Conservation (phyloP, 257 asterid species). For the Nicotiana paniculata region DNA sequence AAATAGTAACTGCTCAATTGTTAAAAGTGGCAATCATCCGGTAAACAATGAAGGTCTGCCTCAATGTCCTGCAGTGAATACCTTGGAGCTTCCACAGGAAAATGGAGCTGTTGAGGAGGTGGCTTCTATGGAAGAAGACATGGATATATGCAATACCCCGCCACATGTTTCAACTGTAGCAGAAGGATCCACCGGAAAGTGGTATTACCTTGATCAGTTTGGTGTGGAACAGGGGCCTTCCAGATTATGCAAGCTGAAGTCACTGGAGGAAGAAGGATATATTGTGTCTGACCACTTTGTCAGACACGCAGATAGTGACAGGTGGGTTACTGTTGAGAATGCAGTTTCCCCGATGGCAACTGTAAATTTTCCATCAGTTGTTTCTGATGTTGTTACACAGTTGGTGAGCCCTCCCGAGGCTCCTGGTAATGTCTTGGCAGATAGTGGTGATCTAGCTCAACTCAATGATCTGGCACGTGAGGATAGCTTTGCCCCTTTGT, state of each 20-base stretch:
- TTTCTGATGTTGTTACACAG: slow-evolving; percentile 76
- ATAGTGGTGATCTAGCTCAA: slow-evolving; percentile 39
- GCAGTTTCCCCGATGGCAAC: slow-evolving; percentile 84
- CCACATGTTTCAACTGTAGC: slow-evolving; percentile 69
- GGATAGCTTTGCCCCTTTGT: slow-evolving; percentile 24
- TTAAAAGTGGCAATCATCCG: slow-evolving; percentile 26
- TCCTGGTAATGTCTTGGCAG: slow-evolving; percentile 86
- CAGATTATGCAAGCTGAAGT: slow-evolving; percentile 64
- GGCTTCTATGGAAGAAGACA: slow-evolving; percentile 96
- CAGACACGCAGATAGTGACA: slow-evolving; percentile 72
- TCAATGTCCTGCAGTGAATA: slow-evolving; percentile 31
- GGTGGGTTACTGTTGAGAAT: slow-evolving; percentile 95
- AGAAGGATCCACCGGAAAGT: slow-evolving; percentile 65
- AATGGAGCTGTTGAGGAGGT: slow-evolving; percentile 57
- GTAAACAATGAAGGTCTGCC: slow-evolving; percentile 29
- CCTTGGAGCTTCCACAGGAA: slow-evolving; percentile 45
- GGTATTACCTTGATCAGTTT: slow-evolving; percentile 76
- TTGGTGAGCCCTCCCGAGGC: slow-evolving; percentile 97
- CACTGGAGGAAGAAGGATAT: slow-evolving; percentile 72
- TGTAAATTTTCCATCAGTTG: slow-evolving; percentile 54
- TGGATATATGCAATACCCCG: slow-evolving; percentile 97
- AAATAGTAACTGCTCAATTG: slow-evolving; percentile 26
- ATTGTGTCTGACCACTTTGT: slow-evolving; percentile 88
- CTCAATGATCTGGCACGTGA: slow-evolving; percentile 28
- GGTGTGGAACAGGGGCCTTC: slow-evolving; percentile 91